Conservation (phyloP, 2,329 filamentous ascomycete species). For the Epichloe sylvatica region DNA sequence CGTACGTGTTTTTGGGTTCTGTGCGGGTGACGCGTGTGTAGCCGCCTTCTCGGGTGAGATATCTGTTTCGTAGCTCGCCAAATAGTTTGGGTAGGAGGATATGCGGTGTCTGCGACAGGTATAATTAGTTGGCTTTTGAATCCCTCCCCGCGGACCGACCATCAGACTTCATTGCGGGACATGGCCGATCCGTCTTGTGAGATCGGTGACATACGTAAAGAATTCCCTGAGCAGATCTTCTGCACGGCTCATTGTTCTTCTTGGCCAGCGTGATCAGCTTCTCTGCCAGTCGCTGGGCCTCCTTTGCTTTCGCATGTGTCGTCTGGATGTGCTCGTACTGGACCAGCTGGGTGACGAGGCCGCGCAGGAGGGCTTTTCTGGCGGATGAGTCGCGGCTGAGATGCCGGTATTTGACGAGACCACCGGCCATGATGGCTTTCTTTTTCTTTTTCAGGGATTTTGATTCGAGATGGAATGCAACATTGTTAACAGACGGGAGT, state of each 20-base stretch:
- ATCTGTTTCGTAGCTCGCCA: conserved; percentile 65
- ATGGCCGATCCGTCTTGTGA: too few species aligned
- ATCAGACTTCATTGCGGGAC: too few species aligned
- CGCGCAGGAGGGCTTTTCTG: conserved; percentile 82
- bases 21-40: conserved; percentile 92
- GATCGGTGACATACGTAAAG: conserved; percentile 55
- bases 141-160: not conserved
- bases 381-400: conserved; percentile 76
- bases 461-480: not conserved
- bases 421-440: conserved; percentile 58
- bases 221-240: conserved; percentile 60
- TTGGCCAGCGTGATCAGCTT: conserved; percentile 91
- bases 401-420: conserved; percentile 75
- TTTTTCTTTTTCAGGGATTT: not conserved
- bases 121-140: not conserved
- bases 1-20: conserved; percentile 68
- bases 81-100: conserved; percentile 75
- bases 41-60: conserved; percentile 65
- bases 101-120: conserved; percentile 43
- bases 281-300: conserved; percentile 84
- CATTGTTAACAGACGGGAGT: not conserved
- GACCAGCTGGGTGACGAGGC: conserved; percentile 90
- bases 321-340: conserved; percentile 87
- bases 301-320: conserved; percentile 93
- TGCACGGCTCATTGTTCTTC: conserved; percentile 73